These are phyloP conservation scores for Casaregolazyma lundiana DNA, from an alignment of 1,139 yeast genomes.

Conservation along the genomic window DNA sequence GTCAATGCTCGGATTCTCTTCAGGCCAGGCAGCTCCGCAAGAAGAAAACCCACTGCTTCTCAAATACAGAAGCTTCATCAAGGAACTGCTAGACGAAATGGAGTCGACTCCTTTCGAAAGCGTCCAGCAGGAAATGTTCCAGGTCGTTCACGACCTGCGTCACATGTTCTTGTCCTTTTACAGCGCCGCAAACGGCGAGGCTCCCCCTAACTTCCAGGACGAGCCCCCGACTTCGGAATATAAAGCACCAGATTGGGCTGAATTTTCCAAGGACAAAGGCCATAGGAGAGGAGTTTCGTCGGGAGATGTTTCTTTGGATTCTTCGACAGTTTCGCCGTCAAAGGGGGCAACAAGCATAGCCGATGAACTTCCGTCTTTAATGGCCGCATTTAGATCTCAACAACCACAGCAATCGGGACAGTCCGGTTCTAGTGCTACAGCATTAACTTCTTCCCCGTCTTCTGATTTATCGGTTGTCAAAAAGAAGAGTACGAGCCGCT, in stretches of 20 bases:
- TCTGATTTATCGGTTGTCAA: background rate
- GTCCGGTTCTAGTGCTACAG: background rate
- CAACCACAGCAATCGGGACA: conserved; percentile 14
- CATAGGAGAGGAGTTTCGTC: conserved; percentile 1
- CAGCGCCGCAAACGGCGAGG: conserved; percentile 14
- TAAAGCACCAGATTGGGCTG: conserved; percentile 7
- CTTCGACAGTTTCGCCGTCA: conserved; percentile 10
- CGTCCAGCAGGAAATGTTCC: conserved; percentile 35
- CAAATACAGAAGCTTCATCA: conserved; percentile 32
- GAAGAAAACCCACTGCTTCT: conserved; percentile 23
- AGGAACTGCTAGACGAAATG: conserved; percentile 30
- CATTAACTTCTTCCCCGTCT: background rate
- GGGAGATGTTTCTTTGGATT: background rate
- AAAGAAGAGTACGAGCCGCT: background rate
- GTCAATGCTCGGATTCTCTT: conserved; percentile 1
- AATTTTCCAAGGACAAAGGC: background rate
- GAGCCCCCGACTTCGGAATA: conserved; percentile 1
- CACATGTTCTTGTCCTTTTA: conserved; percentile 32
- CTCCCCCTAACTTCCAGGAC: conserved; percentile 1
- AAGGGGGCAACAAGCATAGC: conserved; percentile 22
- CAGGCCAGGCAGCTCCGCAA: background rate
- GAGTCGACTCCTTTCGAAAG: conserved; percentile 32
- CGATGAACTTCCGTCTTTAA: conserved; percentile 28
- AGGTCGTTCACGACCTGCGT: conserved; percentile 33
- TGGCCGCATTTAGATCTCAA: conserved; percentile 29